These are phyloP conservation scores for Solanum pimpinellifolium DNA, from an alignment of 257 asterid species.

Conservation along the genomic window DNA sequence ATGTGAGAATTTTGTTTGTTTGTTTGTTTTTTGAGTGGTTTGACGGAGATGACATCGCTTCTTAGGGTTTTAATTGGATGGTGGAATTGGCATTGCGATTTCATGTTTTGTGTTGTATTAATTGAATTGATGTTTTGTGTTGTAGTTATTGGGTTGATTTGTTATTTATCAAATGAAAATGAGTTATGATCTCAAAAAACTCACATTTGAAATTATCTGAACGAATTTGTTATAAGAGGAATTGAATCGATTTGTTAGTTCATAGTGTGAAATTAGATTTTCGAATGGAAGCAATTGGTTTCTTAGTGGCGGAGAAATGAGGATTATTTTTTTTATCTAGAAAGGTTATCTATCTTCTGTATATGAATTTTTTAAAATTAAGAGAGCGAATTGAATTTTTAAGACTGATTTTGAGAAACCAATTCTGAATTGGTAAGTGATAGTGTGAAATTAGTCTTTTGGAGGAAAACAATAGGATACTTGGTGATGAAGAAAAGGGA, in stretches of 20 bases:
- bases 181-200: too few species aligned
- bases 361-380: too few species aligned
- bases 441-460: background rate
- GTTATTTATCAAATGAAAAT: background rate
- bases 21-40: background rate
- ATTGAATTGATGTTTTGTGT: background rate
- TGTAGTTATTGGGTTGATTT: background rate
- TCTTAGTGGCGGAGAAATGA: background rate
- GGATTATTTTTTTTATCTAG: too few species aligned
- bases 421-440: background rate
- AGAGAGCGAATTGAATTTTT: too few species aligned
- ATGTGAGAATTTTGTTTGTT: background rate
- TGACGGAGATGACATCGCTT: too few species aligned
- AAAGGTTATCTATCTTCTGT: too few species aligned
- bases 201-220: background rate
- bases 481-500: background rate
- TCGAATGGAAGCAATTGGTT: background rate
- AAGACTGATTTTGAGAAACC: too few species aligned
- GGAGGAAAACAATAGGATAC: background rate
- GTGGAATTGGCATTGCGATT: background rate
- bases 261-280: background rate
- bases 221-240: background rate
- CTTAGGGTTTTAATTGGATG: background rate
- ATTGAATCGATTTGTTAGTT: background rate
- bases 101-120: background rate